Base-by-base conservation (phyloP, 116 monocot species). In the Papilionanthe hybrid region DNA sequence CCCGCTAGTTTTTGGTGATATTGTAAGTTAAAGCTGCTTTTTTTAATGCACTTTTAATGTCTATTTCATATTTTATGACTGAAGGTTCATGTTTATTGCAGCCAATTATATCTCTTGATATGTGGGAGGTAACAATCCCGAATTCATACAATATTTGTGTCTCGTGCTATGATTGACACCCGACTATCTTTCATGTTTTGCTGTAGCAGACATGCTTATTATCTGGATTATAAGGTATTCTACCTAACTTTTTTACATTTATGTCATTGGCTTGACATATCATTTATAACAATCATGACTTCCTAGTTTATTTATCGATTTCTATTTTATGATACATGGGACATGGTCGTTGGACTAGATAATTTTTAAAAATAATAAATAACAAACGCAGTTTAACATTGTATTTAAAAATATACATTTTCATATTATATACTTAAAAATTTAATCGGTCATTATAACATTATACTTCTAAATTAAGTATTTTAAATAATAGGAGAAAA, bases 41-140 rank as follows among this genome's bases (percentile, higher is more conserved):
- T 67, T 2, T 28, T 37, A 47, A 37, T 20, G 15, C 84, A 32
- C 22, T 68, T 1, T 55, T 72, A 37, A 10, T 10, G 57, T 67
- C 50, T 80, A 7, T 53, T 42, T 44, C 76, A 67, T 1, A 55
- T 22, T 28, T 58, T 28, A 45, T 76, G 42, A 47, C 72, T 9
- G 65, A 60, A 42, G n/a, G 60, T 81, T 75, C 60, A 45, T 80
- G 75, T 12, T 60, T 75, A 60, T 53, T 58, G 41, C 92, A 97
- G 97, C 97, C 97, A 81, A 91, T 97, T 75, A 80, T 92, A 55
- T 23, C 78, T 76, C 86, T 94, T 72, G 97, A 97, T 75, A 85
- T 97, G 97, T 97, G 97, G 97, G 97, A 97, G 97, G 96, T 97
- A 85, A 81, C 81, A 18, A 72, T 42, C 72, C 42, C 43, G 53